A percentile compares a stretch with the other conserved stretches of the same genome.
These are phyloP conservation scores for Epichloe hybrida DNA, from an alignment of 2,329 filamentous ascomycete genomes.

Conservation along the genomic window DNA sequence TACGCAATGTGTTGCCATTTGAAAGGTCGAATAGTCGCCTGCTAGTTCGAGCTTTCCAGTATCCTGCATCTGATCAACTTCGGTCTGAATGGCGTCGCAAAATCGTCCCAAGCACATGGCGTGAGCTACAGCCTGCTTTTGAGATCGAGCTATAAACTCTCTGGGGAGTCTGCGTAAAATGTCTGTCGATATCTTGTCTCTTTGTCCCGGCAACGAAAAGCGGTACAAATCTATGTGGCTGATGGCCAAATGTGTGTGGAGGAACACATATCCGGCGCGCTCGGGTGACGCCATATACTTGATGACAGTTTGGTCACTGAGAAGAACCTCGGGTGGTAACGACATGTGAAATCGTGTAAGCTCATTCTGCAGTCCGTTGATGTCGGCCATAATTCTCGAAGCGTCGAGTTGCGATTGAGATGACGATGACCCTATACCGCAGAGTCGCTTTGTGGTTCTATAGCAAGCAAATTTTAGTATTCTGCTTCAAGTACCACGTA, in stretches of 20 bases:
- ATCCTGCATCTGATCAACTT: conserved; percentile 14
- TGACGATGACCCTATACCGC: conserved; percentile 9
- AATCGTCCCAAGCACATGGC: conserved; percentile 24
- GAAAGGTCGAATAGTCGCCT: conserved; percentile 19
- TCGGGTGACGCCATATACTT: conserved; percentile 18
- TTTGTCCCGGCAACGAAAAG: conserved; percentile 23
- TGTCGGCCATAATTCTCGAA: conserved; percentile 24
- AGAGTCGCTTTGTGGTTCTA: conserved; percentile 16
- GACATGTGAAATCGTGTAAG: conserved; percentile 23
- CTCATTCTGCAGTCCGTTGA: conserved; percentile 24
- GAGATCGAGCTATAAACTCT: conserved; percentile 22
- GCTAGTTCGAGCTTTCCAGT: conserved; percentile 14
- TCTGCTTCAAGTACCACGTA: background rate
- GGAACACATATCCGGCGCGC: conserved; percentile 22
- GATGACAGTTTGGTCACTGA: conserved; percentile 21
- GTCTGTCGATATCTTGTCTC: conserved; percentile 19
- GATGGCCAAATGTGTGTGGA: conserved; percentile 23
- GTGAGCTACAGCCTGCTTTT: conserved; percentile 26
- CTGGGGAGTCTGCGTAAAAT: conserved; percentile 21
- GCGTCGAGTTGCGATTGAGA: conserved; percentile 16
- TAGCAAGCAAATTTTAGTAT: background rate
- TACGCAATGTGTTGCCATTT: conserved; percentile 17
- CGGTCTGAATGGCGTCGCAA: conserved; percentile 19
- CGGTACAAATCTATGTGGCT: conserved; percentile 27
- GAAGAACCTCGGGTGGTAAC: conserved; percentile 19